Conservation (phyloP, 176 grass and related monocot genomes). For the Triticum dicoccoides region DNA sequence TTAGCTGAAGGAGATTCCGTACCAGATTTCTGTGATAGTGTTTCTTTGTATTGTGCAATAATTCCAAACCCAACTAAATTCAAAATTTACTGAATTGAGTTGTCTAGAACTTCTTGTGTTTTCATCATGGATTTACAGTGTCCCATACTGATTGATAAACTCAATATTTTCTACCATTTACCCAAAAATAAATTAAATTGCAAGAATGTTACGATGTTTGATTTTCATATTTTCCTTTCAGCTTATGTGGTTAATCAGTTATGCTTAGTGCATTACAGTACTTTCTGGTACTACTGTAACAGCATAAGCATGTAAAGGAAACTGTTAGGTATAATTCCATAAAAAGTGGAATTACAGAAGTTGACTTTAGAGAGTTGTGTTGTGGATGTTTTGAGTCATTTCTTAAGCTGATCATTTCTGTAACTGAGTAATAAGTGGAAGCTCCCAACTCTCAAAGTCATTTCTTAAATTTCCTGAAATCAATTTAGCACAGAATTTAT, state of each 20-base stretch:
- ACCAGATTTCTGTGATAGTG: not conserved
- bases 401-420: not conserved
- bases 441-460: not conserved
- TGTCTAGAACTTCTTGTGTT: not conserved
- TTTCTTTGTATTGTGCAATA: not conserved
- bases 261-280: not conserved
- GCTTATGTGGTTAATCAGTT: not conserved
- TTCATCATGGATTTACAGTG: not conserved
- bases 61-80: slow-evolving; percentile 1
- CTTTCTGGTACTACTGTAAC: not conserved
- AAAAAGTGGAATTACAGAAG: not conserved
- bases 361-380: not conserved
- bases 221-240: not conserved
- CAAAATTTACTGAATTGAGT: not conserved
- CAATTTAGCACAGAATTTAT: slow-evolving; percentile 1
- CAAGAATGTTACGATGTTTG: not conserved
- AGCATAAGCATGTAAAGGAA: not conserved
- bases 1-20: not conserved
- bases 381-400: not conserved
- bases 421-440: not conserved
- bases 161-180: not conserved
- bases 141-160: not conserved
- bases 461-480: slow-evolving; percentile 6
- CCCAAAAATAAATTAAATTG: not conserved
- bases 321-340: not conserved